A percentile compares a stretch with the other conserved stretches of the same genome.
Conservation (phyloP, 192 early-diverging fungal species). For the Rhizophlyctis rosea region DNA sequence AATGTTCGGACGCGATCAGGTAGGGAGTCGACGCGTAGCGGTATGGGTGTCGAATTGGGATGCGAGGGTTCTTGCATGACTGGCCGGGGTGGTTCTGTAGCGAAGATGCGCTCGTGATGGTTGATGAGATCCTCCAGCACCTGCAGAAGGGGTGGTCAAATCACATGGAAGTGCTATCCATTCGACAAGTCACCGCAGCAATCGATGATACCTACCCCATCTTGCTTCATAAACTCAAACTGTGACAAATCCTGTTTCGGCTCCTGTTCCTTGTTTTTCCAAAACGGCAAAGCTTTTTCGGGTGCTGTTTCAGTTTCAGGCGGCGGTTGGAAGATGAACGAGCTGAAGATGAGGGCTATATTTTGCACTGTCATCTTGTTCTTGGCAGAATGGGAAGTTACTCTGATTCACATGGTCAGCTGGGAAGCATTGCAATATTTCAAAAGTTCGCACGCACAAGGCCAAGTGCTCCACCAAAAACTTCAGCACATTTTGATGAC, state of each 20-base stretch:
- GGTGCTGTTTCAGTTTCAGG: neutral
- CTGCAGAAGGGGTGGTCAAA: neutral
- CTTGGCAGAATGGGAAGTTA: constrained; percentile 40
- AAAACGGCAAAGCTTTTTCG: constrained; percentile 5
- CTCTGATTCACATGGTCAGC: constrained; percentile 25
- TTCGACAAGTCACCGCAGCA: neutral
- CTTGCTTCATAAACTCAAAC: constrained; percentile 16
- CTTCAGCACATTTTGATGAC: constrained; percentile 55
- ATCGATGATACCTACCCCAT: constrained; percentile 9
- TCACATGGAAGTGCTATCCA: neutral
- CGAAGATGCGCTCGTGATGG: constrained; percentile 1
- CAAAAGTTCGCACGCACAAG: constrained; percentile 36
- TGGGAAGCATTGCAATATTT: neutral
- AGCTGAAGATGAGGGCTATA: constrained; percentile 59
- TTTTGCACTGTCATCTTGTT: constrained; percentile 70
- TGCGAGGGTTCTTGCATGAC: neutral
- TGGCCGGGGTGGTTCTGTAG: neutral
- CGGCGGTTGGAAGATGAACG: constrained; percentile 55
- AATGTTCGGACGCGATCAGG: too few species aligned
- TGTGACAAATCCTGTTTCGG: neutral
- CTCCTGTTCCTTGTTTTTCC: neutral
- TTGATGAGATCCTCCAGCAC: constrained; percentile 19
- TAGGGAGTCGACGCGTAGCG: constrained; percentile 8
- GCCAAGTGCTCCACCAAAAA: constrained; percentile 54
- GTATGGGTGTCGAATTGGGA: constrained; percentile 1